phyloP scores from a whole-genome alignment of 441 rosid species.

The Mallotus repandus region DNA sequence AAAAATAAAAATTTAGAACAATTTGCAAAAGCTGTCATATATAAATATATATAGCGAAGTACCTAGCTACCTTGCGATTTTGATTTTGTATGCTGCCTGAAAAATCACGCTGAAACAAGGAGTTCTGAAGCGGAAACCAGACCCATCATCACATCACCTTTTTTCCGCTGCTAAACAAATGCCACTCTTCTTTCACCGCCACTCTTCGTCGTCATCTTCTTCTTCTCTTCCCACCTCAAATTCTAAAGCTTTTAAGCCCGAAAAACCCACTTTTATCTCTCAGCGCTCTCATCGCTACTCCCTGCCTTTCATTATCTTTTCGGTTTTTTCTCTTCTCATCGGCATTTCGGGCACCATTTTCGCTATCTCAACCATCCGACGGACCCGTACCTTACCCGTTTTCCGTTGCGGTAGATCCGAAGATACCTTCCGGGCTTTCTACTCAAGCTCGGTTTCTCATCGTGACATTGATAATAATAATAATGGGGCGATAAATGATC shows the following conservation, averaged over 20 bases:
- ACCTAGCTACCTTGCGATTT: no score
- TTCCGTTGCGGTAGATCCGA: slow-evolving; percentile 60
- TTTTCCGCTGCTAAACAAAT: slow-evolving; percentile 19
- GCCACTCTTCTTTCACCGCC: slow-evolving; percentile 54
- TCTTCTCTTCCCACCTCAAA: slow-evolving; percentile 27
- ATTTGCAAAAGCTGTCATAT: no score
- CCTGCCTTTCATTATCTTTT: slow-evolving; percentile 41
- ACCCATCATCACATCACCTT: not conserved
- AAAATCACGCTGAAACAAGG: not conserved
- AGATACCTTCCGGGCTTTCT: slow-evolving; percentile 47
- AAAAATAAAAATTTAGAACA: no score
- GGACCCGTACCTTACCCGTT: slow-evolving; percentile 35
- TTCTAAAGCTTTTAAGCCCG: slow-evolving; percentile 43
- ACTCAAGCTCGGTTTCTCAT: slow-evolving; percentile 32
- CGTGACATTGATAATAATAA: slow-evolving; percentile 31
- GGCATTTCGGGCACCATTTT: slow-evolving; percentile 58
- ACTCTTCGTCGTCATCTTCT: slow-evolving; percentile 20
- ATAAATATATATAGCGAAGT: no score
- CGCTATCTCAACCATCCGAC: slow-evolving; percentile 44
- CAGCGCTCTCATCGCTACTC: slow-evolving; percentile 30
- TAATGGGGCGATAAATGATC: slow-evolving; percentile 23
- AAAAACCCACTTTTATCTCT: slow-evolving; percentile 27
- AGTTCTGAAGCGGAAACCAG: not conserved
- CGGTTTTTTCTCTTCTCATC: slow-evolving; percentile 45
- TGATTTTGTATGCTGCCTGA: not conserved